Conservation (phyloP, 1,284 basidiomycete species). For the Papiliotrema fonsecae region DNA sequence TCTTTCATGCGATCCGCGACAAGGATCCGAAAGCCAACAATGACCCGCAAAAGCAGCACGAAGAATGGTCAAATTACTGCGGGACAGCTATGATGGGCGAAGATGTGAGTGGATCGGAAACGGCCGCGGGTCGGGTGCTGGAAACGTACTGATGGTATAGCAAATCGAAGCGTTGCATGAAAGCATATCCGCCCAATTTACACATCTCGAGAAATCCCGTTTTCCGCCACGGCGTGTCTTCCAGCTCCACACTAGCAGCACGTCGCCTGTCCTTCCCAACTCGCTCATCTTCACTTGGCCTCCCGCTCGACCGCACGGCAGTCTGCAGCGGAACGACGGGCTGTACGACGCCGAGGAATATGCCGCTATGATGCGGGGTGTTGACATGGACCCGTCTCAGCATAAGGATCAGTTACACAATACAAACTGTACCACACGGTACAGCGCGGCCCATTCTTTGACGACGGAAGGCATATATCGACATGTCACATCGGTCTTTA, state of each 20-base stretch:
- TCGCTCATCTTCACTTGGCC: constrained; percentile 80
- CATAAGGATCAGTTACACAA: constrained; percentile 60
- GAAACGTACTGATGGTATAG: constrained; percentile 16
- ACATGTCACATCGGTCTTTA: constrained; percentile 82
- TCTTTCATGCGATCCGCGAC: constrained; percentile 77
- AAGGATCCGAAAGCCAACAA: constrained; percentile 65
- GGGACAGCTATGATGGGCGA: constrained; percentile 59
- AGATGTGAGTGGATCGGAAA: constrained; percentile 43
- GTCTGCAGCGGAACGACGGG: constrained; percentile 49
- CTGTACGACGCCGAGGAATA: constrained; percentile 74
- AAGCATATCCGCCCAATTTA: constrained; percentile 22
- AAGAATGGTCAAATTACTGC: constrained; percentile 91
- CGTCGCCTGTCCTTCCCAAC: constrained; percentile 19
- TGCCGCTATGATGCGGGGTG: constrained; percentile 70
- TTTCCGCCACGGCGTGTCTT: constrained; percentile 44
- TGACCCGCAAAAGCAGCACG: constrained; percentile 63
- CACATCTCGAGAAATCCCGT: constrained; percentile 21
- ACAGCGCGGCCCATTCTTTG: constrained; percentile 71
- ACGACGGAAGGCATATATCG: constrained; percentile 55
- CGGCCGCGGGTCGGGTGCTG: too few relatives aligned
- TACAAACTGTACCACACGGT: constrained; percentile 89
- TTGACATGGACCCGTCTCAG: constrained; percentile 59
- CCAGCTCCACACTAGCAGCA: constrained; percentile 38
- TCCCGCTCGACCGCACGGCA: constrained; percentile 47
- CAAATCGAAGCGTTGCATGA: constrained; percentile 35